A percentile compares a stretch with the other conserved stretches of the same genome.
Conservation (phyloP, 129 eudicot species). For the Centrapalus pauciflorus region DNA sequence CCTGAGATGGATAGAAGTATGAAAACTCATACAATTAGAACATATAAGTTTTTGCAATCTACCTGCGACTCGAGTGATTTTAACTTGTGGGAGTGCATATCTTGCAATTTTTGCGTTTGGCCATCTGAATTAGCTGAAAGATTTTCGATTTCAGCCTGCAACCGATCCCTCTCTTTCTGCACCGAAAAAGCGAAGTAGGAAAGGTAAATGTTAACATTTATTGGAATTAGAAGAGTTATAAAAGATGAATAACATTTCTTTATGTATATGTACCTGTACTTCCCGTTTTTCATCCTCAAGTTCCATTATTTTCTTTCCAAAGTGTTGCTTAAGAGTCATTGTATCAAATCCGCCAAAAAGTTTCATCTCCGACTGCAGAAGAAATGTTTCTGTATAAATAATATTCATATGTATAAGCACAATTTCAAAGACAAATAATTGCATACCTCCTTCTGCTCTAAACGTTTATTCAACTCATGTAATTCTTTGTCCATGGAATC, state of each 20-base stretch:
- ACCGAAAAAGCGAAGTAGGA: conserved; percentile 10
- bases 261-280: conserved; percentile 58
- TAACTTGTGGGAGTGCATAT: conserved; percentile 82
- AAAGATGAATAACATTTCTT: not conserved
- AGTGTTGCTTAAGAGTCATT: conserved; percentile 90
- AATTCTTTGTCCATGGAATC: conserved; percentile 92
- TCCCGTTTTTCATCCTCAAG: conserved; percentile 95
- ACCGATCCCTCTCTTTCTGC: conserved; percentile 88
- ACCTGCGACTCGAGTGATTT: conserved; percentile 92
- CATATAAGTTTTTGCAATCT: not conserved
- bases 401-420: not conserved
- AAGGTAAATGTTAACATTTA: not conserved
- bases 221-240: not conserved
- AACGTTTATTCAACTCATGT: conserved; percentile 70
- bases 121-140: conserved; percentile 82
- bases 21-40: not conserved
- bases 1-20: conserved; percentile 36
- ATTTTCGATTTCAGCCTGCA: conserved; percentile 86
- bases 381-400: not conserved
- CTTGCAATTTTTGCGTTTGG: conserved; percentile 85
- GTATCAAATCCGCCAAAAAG: conserved; percentile 85
- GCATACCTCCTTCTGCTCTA: conserved; percentile 87
- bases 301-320: conserved; percentile 90
- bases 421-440: not conserved
- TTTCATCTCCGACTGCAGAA: conserved; percentile 92